Base-by-base conservation (phyloP, 1,284 basidiomycete species). In the Malassezia sp. region DNA sequence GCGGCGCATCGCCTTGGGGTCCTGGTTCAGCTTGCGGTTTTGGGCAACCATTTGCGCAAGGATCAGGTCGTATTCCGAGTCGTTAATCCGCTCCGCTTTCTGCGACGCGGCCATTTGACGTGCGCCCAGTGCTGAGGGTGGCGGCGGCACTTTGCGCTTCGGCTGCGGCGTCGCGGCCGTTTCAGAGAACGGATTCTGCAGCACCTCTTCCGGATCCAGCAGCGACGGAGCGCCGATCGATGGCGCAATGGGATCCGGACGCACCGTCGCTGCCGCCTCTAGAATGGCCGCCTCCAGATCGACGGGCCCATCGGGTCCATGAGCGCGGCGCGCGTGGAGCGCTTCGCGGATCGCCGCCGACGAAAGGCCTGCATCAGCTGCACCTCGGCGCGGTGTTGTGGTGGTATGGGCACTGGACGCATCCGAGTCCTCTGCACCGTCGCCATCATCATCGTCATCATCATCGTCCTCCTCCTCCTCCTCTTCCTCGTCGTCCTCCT, bases 381-480 rank as follows among this genome's bases (percentile, higher is more conserved):
- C 8, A 11, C 12, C 4, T 18, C 11, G 17, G 6, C 22, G 46
- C 14, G 42, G 22, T 6, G 26, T 28, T n/a, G 24, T 44, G 7
- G 28, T 40, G 7, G 37, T 35, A 30, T 45, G 30, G 20, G 28
- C 23, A 11, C 37, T 40, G 5, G 41, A 36, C n/a, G 45, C 24
- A 28, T 42, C 34, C 1, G 42, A 36, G 9, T 17, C 42, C 11
- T 27, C n/a, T 10, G 9, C 18, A 4, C 21, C 12, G 15, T 31
- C 26, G 7, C 21, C 22, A 14, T 42, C 28, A 9, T 42, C 22
- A 17, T n/a, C 31, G 10, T 34, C 32, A 10, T 23, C 21, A 4
- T 34, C n/a, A 3, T 10, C 31, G 9, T 28, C 10, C 21, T 79
- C 80, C n/a, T 82, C 80, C 45, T 75, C 75, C n/a, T 17, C 44